Percentiles rank a stretch among this genome's conserved stretches.
These are phyloP conservation scores for Saccharomycopsis javanensis DNA, from an alignment of 805 yeast species.

Conservation along the genomic window DNA sequence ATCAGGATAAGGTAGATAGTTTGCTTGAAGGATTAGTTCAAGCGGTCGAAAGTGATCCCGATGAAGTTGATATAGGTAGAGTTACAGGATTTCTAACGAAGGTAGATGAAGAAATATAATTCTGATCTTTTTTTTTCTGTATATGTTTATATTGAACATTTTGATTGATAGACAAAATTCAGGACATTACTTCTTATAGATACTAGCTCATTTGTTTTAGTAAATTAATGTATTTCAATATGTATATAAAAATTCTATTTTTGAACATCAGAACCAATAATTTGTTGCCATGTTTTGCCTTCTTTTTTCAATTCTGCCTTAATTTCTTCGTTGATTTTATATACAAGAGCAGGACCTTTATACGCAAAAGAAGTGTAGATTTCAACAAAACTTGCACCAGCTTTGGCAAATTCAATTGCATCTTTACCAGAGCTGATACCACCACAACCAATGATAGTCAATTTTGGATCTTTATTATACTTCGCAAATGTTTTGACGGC, in stretches of 20 bases:
- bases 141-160: background rate
- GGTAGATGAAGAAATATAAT: slow-evolving; percentile 28
- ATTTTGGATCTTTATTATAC: slow-evolving; percentile 53
- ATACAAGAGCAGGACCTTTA: slow-evolving; percentile 80
- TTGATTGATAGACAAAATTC: background rate
- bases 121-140: background rate
- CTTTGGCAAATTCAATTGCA: slow-evolving; percentile 82
- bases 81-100: slow-evolving; percentile 46
- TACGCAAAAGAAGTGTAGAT: slow-evolving; percentile 86
- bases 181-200: background rate
- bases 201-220: background rate
- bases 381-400: slow-evolving; percentile 88
- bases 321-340: slow-evolving; percentile 50
- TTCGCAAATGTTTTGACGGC: slow-evolving; percentile 67
- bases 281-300: slow-evolving; percentile 77
- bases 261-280: slow-evolving; percentile 50
- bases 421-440: slow-evolving; percentile 85
- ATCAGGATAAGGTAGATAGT: slow-evolving; percentile 66
- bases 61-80: slow-evolving; percentile 49
- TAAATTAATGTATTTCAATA: background rate
- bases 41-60: slow-evolving; percentile 85
- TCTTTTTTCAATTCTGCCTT: slow-evolving; percentile 52
- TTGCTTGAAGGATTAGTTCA: slow-evolving; percentile 76
- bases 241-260: background rate
- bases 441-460: slow-evolving; percentile 87